Evolutionary conservation across 2,329 filamentous ascomycete species (phyloP).

Genomic region (Alternaria arborescens): DNA sequence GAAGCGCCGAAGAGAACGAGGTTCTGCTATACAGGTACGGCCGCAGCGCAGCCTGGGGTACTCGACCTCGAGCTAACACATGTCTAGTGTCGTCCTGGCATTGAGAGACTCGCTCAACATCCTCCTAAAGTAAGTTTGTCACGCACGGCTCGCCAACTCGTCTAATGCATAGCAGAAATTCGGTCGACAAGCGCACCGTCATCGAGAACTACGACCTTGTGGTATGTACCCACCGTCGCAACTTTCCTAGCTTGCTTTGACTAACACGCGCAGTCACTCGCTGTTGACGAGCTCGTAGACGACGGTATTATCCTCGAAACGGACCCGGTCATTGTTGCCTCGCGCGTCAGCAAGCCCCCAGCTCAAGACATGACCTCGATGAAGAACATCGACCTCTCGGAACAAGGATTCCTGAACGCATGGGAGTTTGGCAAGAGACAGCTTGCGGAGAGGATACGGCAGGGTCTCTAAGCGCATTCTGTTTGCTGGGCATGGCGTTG

Average conservation of each 20-base stretch:
- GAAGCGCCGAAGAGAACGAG: conserved; percentile 91
- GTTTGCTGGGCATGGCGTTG: conserved; percentile 40
- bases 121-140: conserved; percentile 79
- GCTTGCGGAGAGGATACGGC: conserved; percentile 87
- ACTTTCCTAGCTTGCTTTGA: conserved; percentile 48
- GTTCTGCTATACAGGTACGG: conserved; percentile 81
- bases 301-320: conserved; percentile 93
- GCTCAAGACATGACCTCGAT: conserved; percentile 86
- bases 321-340: conserved; percentile 91
- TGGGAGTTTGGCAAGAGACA: conserved; percentile 94
- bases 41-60: background rate
- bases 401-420: conserved; percentile 92
- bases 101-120: conserved; percentile 89
- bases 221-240: conserved; percentile 27
- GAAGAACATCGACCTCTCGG: conserved; percentile 92
- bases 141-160: background rate
- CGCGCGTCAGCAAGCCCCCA: conserved; percentile 90
- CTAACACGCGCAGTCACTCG: conserved; percentile 85
- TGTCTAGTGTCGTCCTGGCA: conserved; percentile 79
- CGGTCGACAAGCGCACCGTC: conserved; percentile 95
- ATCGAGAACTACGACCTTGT: conserved; percentile 99
- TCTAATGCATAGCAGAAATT: conserved; percentile 69
- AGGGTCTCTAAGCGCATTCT: conserved; percentile 61
- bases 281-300: conserved; percentile 79
- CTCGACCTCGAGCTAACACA: conserved; percentile 19